Percentiles rank a stretch among this genome's conserved stretches.
These are phyloP conservation scores for Rosellinia necatrix DNA, from an alignment of 2,329 filamentous ascomycete species.

Conservation along the genomic window DNA sequence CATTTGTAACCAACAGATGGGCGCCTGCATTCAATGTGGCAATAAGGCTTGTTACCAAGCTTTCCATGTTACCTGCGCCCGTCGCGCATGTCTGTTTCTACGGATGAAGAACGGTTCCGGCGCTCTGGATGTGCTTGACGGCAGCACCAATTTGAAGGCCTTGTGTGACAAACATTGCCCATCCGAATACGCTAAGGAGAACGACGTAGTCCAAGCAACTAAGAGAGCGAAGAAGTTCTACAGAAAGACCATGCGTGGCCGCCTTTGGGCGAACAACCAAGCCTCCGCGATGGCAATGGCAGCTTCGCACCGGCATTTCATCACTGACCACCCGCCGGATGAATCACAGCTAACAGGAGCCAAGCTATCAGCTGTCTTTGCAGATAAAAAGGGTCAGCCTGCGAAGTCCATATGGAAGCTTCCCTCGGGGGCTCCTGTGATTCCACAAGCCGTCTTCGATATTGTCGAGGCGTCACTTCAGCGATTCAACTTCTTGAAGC, in stretches of 20 bases:
- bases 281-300: constrained; percentile 79
- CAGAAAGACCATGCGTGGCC: constrained; percentile 83
- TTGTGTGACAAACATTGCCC: constrained; percentile 97
- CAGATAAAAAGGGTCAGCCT: constrained; percentile 73
- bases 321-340: constrained; percentile 74
- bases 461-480: constrained; percentile 82
- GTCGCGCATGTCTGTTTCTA: constrained; percentile 82
- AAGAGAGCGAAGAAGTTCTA: constrained; percentile 87
- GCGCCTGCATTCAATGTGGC: constrained; percentile 95
- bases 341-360: constrained; percentile 83
- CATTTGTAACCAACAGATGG: constrained; percentile 97
- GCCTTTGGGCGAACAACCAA: constrained; percentile 91
- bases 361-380: constrained; percentile 75
- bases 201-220: constrained; percentile 79
- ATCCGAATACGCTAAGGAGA: constrained; percentile 83
- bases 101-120: constrained; percentile 96
- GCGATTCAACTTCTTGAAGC: constrained; percentile 78
- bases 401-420: constrained; percentile 83
- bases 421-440: constrained; percentile 91
- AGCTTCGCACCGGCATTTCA: constrained; percentile 68
- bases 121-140: constrained; percentile 74
- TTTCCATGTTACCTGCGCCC: constrained; percentile 95
- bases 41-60: constrained; percentile 97
- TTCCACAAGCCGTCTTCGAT: constrained; percentile 85
- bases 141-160: constrained; percentile 84